Conservation (phyloP, 1,284 basidiomycete species). For the Leccinum pachyderme region DNA sequence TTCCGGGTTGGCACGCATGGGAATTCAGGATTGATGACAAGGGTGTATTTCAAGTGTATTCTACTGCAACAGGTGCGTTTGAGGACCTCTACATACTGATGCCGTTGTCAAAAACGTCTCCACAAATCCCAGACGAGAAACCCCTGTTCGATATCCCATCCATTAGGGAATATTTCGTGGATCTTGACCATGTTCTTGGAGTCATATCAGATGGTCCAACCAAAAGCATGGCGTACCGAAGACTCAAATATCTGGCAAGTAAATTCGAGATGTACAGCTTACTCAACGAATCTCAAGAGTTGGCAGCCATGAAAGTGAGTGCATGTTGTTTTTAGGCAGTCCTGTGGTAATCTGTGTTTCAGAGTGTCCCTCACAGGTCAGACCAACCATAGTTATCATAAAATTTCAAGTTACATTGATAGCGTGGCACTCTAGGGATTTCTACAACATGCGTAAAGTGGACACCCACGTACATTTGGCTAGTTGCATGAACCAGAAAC, state of each 20-base stretch:
- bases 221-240: slow-evolving; percentile 92
- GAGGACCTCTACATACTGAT: neutral
- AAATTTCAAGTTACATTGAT: slow-evolving; percentile 11
- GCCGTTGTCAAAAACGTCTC: neutral
- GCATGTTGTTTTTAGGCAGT: neutral
- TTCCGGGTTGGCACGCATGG: slow-evolving; percentile 64
- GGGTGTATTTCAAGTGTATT: slow-evolving; percentile 86
- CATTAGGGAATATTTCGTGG: slow-evolving; percentile 93
- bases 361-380: slow-evolving; percentile 53
- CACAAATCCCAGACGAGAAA: slow-evolving; percentile 32
- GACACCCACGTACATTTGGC: slow-evolving; percentile 99
- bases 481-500: slow-evolving; percentile 99
- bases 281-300: slow-evolving; percentile 92
- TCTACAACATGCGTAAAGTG: slow-evolving; percentile 98
- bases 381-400: slow-evolving; percentile 5
- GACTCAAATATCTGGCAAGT: slow-evolving; percentile 91
- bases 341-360: slow-evolving; percentile 18
- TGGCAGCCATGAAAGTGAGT: slow-evolving; percentile 92
- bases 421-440: slow-evolving; percentile 63
- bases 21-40: slow-evolving; percentile 77
- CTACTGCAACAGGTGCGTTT: slow-evolving; percentile 39
- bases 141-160: slow-evolving; percentile 81
- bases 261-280: slow-evolving; percentile 96
- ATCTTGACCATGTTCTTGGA: slow-evolving; percentile 87
- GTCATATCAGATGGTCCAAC: slow-evolving; percentile 93